These are phyloP conservation scores for Pichia scutulata DNA, from an alignment of 805 yeast genomes.

Conservation along the genomic window DNA sequence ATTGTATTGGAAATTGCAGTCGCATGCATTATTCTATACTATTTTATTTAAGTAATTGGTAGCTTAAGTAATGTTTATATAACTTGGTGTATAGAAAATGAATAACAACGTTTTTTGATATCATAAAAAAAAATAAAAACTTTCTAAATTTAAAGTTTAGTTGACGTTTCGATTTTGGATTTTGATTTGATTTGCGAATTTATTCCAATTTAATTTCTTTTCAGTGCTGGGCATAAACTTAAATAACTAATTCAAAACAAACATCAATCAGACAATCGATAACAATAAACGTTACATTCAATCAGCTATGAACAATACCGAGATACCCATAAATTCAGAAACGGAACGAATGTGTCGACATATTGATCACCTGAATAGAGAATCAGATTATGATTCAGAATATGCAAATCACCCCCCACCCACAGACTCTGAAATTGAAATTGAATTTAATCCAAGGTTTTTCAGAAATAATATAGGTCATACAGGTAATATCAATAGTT, in stretches of 20 bases:
- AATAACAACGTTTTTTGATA: not conserved
- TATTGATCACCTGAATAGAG: not conserved
- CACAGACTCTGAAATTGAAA: slow-evolving; percentile 25
- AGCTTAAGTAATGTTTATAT: not conserved
- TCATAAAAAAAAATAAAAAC: not conserved
- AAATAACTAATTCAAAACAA: too few relatives aligned
- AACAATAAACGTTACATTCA: too few relatives aligned
- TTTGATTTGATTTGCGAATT: too few relatives aligned
- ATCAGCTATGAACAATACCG: not conserved
- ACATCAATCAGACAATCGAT: not conserved
- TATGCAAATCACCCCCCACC: slow-evolving; percentile 38
- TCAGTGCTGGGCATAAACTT: too few relatives aligned
- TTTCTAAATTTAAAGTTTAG: not conserved
- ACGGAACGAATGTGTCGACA: slow-evolving; percentile 1
- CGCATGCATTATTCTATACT: slow-evolving; percentile 15
- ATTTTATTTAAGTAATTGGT: slow-evolving; percentile 8
- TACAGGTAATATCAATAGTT: not conserved
- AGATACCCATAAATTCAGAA: not conserved
- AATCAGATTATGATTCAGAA: slow-evolving; percentile 20
- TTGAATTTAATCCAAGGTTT: not conserved
- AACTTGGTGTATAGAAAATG: not conserved
- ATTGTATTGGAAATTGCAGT: slow-evolving; percentile 10
- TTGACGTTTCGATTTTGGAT: not conserved
- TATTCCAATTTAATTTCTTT: too few relatives aligned
- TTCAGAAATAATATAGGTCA: not conserved